Base-by-base conservation (phyloP, 257 asterid genomes). In the Solanum gracilifrons region DNA sequence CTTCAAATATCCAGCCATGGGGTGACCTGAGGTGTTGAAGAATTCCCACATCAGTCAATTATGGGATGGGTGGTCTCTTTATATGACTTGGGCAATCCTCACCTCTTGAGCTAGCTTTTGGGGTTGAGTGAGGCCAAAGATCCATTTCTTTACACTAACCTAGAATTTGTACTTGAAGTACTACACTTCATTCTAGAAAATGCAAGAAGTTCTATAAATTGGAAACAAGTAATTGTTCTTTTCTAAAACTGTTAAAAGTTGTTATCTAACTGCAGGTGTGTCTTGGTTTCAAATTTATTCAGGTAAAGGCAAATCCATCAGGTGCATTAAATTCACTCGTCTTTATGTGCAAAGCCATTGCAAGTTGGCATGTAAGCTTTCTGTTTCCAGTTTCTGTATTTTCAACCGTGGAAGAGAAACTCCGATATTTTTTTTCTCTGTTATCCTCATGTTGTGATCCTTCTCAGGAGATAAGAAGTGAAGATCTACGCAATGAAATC, bases 281-380 rank as follows among this genome's bases (percentile, higher is more conserved):
- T 75, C 46, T 74, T 43, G 71, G 62, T 88, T 72, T 23, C 84
- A 79, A 36, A 75, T 90, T 91, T 89, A 85, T 90, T 89, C 95
- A 97, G 99, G 96, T 95, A 62, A 93, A 90, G 91, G 94, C 96
- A 88, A 95, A 97, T 91, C 99, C 99, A 77, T 85, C 98, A 5
- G 98, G 98, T 87, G 98, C 97, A 90, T 89, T 96, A 88, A 94
- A 89, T 90, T 95, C 97, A 66, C 95, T 97, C 12, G 95, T 89
- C 89, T 94, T 91, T 92, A 89, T 97, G 92, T 94, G 97, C 92
- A 92, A 90, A 92, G 99, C 99, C 77, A 92, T 97, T 87, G 98
- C 99, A 80, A 97, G 99, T 94, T 97, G 99, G 99, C 96, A 97
- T 89, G 99, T 95, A 92, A 94, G 97, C 36, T 46, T 85, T 85